Base-by-base conservation (phyloP, 768 basidiomycete genomes). In the Russula olivacea region DNA sequence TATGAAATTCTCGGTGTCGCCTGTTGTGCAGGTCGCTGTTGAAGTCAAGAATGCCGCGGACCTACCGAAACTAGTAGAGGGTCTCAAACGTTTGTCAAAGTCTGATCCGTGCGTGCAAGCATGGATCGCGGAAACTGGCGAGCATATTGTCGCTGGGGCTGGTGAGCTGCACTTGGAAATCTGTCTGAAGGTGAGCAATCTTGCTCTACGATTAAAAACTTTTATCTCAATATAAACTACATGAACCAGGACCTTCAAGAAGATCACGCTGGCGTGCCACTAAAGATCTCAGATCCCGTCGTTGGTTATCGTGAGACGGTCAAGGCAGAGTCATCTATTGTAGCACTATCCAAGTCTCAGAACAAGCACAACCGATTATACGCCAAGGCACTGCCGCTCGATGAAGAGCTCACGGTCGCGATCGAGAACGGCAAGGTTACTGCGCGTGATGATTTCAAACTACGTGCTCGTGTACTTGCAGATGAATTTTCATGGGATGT, bases 361-460 rank as follows among this genome's bases (percentile, higher is more conserved):
- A 98, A 99, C 84, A 99, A 99, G 83, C 97, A 99, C 87, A 99
- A 99, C 76, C 91, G 97, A 79, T 82, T 99, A 61, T 99, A 88
- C 77, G 84, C 87, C 68, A 94, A 94, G 83, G 97, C 97, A 40
- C 68, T 87, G 79, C 97, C 97, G 43, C 74, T 99, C 61, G 93
- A 91, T 28, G 97, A 99, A 73, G 95, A 98, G 74, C 84, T 98
- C 63, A 87, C 93, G 67, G 83, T 84, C 70, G 97, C 93, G 64
- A 98, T 99, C 70, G 97, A 98, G 75, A 70, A 69, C 61, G 97
- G 97, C 70, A 85, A 83, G 72, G 75, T 99, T 75, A 89, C 69
- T 76, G 73, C 97, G 58, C 91, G 97, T 74, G 97, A 99, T 76
- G 97, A 99, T 84, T 94, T 92, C 84, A 98, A 98, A 80, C 76